These are phyloP conservation scores for Monoraphidium neglectum DNA, from an alignment of 139 green algal genomes.

Conservation along the genomic window DNA sequence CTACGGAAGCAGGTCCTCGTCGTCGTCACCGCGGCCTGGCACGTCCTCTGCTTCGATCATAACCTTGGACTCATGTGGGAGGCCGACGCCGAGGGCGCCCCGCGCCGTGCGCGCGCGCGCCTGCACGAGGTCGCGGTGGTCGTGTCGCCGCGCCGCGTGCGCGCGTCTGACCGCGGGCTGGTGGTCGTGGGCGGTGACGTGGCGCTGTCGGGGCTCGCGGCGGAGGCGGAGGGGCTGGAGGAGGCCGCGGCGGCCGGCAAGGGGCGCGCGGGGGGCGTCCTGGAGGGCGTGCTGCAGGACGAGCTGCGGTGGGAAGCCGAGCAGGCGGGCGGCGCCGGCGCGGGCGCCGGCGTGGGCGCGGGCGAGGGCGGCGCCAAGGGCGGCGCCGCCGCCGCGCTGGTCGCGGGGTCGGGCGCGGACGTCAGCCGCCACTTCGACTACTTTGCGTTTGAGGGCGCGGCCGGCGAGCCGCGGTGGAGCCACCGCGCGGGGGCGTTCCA, in stretches of 20 bases:
- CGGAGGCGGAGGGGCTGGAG: constrained; percentile 9
- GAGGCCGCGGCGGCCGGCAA: background rate
- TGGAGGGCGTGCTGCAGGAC: constrained; percentile 46
- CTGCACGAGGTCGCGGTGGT: constrained; percentile 81
- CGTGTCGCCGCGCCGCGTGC: constrained; percentile 71
- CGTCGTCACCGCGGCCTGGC: constrained; percentile 80
- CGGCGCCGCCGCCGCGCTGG: constrained; percentile 18
- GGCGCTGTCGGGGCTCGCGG: constrained; percentile 40
- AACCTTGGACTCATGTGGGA: constrained; percentile 94
- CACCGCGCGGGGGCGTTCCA: constrained; percentile 75
- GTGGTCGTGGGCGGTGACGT: constrained; percentile 79
- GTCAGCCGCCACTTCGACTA: constrained; percentile 86
- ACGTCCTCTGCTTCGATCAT: constrained; percentile 93
- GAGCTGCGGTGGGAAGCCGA: constrained; percentile 40
- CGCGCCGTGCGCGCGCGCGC: constrained; percentile 31
- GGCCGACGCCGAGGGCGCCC: constrained; percentile 47
- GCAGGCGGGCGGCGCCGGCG: constrained; percentile 8
- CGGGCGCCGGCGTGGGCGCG: background rate
- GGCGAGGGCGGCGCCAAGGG: background rate
- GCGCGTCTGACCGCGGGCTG: constrained; percentile 70
- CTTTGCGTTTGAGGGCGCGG: constrained; percentile 84
- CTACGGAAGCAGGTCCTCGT: constrained; percentile 90
- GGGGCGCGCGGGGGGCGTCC: constrained; percentile 4
- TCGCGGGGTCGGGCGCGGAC: constrained; percentile 48
- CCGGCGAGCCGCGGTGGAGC: constrained; percentile 77